Conservation (phyloP, 768 basidiomycete genomes). For the Calocybe indica region DNA sequence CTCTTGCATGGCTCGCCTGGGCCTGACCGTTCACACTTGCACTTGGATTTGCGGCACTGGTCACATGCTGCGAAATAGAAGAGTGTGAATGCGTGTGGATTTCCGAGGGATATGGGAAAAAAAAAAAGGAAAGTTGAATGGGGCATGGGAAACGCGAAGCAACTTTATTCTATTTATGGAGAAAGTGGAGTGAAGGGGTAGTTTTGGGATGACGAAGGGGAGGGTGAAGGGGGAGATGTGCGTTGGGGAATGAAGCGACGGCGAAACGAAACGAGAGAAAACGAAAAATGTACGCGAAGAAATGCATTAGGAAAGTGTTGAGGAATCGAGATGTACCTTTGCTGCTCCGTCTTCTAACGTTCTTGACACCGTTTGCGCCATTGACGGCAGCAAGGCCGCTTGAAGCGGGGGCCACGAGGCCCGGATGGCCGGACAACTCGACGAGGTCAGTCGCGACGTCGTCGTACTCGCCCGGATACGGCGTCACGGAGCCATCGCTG, state of each 20-base stretch:
- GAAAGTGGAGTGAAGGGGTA: not conserved
- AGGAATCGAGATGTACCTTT: constrained; percentile 44
- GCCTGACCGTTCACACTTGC: constrained; percentile 73
- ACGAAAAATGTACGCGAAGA: not conserved
- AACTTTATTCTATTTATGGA: no score
- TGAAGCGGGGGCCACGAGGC: constrained; percentile 11
- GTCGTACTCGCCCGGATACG: constrained; percentile 61
- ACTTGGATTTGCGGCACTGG: constrained; percentile 85
- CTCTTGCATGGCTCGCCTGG: constrained; percentile 67
- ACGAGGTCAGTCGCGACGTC: constrained; percentile 45
- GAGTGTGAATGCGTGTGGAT: no score
- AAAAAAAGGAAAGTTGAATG: no score
- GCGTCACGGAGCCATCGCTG: constrained; percentile 15
- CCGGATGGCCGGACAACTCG: constrained; percentile 24
- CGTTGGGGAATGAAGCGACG: not conserved
- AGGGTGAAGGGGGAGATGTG: not conserved
- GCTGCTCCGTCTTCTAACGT: constrained; percentile 67
- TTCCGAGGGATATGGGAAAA: no score
- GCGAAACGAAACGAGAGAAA: not conserved
- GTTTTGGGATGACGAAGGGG: constrained; percentile 2
- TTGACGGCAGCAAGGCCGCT: constrained; percentile 12
- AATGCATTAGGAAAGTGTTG: no score
- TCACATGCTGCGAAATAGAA: constrained; percentile 64
- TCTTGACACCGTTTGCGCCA: constrained; percentile 31
- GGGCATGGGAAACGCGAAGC: no score